These are phyloP conservation scores for Colletotrichum tanaceti DNA, from an alignment of 2,329 filamentous ascomycete species.

Conservation along the genomic window DNA sequence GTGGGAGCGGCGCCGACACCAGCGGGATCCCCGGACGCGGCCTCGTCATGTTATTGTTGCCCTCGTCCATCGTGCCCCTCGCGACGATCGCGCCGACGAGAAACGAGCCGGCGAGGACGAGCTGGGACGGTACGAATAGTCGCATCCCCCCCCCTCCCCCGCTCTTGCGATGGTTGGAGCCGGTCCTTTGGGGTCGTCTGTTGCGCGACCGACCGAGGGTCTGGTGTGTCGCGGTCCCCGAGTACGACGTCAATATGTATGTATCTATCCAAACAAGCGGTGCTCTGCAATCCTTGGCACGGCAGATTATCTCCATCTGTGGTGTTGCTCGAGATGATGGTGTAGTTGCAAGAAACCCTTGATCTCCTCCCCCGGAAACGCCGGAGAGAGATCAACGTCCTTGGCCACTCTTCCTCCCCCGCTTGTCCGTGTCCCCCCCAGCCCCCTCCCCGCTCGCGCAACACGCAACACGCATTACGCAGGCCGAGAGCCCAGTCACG, in stretches of 20 bases:
- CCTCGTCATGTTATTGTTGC: conserved; percentile 53
- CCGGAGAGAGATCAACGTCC: neutral
- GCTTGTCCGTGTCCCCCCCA: neutral
- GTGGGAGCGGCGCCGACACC: conserved; percentile 50
- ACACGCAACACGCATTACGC: conserved; percentile 6
- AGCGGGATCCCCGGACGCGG: conserved; percentile 47
- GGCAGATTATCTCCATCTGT: no score
- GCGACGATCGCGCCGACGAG: neutral
- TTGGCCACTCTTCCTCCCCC: neutral
- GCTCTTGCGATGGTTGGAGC: neutral
- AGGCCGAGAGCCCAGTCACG: neutral
- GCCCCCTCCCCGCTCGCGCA: neutral
- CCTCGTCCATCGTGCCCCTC: neutral
- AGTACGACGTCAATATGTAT: no score
- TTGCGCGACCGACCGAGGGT: no score
- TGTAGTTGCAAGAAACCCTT: neutral
- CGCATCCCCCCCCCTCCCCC: no score
- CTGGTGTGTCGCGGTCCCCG: no score
- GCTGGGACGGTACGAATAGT: neutral
- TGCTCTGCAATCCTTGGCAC: no score
- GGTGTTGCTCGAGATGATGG: neutral
- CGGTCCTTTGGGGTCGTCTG: neutral
- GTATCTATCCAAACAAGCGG: no score
- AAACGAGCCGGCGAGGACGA: neutral
- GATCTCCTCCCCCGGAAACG: neutral